A percentile compares a stretch with the other conserved stretches of the same genome.
Conservation (phyloP, 2,329 filamentous ascomycete species). For the Fusarium robinianum region DNA sequence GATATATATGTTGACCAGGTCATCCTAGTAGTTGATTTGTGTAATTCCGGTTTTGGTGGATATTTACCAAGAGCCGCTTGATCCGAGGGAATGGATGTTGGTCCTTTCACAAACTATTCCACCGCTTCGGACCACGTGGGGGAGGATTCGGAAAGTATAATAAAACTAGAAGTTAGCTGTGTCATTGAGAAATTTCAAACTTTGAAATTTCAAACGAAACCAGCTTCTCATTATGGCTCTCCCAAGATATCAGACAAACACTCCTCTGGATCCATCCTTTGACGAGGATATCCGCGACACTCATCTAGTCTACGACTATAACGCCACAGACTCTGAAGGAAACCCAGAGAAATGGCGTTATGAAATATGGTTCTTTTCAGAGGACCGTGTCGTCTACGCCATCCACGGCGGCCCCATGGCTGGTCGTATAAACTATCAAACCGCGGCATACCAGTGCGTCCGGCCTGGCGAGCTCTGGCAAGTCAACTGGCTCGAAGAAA, state of each 20-base stretch:
- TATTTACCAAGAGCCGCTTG: conserved; percentile 3
- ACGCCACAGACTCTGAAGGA: conserved; percentile 51
- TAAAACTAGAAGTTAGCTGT: neutral
- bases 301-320: conserved; percentile 62
- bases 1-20: conserved; percentile 13
- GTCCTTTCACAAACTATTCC: neutral
- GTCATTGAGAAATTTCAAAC: neutral
- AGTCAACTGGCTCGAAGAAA: conserved; percentile 65
- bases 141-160: neutral
- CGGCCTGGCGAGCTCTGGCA: conserved; percentile 63
- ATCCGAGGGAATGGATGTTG: conserved; percentile 11
- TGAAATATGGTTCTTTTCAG: conserved; percentile 64
- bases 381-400: conserved; percentile 58
- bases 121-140: conserved; percentile 2
- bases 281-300: conserved; percentile 57
- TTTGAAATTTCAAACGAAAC: too few relatives aligned
- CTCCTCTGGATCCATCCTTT: conserved; percentile 34
- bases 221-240: too few relatives aligned
- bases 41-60: conserved; percentile 7
- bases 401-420: conserved; percentile 66
- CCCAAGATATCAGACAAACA: conserved; percentile 34
- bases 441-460: conserved; percentile 60
- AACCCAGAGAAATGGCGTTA: conserved; percentile 64
- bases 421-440: conserved; percentile 57
- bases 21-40: conserved; percentile 5